Evolutionary conservation across 352 stramenopile genomes (phyloP).

Genomic region (Plasmopara muralis): DNA sequence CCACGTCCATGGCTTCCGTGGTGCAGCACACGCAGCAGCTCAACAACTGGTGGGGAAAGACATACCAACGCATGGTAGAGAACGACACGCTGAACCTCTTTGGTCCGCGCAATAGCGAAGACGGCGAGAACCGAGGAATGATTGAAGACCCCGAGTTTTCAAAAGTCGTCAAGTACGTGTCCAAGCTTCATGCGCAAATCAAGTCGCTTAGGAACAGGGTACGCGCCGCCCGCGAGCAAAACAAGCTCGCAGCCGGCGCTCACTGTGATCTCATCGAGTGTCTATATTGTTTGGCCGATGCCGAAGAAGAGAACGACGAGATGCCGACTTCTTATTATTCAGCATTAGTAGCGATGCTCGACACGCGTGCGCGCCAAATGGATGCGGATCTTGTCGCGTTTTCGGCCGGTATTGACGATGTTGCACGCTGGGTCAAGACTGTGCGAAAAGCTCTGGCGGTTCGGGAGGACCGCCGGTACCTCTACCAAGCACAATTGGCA

Average conservation of each 20-base stretch:
- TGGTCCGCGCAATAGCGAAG: conserved; percentile 31
- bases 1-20: conserved; percentile 37
- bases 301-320: conserved; percentile 58
- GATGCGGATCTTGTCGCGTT: conserved; percentile 70
- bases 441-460: conserved; percentile 65
- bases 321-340: conserved; percentile 59
- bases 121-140: conserved; percentile 31
- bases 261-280: conserved; percentile 83
- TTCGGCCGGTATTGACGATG: conserved; percentile 52
- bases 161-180: conserved; percentile 55
- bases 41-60: conserved; percentile 79
- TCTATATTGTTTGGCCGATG: conserved; percentile 56
- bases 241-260: conserved; percentile 59
- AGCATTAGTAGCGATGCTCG: conserved; percentile 53
- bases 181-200: conserved; percentile 53
- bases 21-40: conserved; percentile 63
- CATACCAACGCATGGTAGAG: conserved; percentile 74
- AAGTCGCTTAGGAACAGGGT: conserved; percentile 59
- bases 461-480: conserved; percentile 68
- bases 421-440: conserved; percentile 66
- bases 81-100: conserved; percentile 68
- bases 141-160: conserved; percentile 72
- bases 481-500: conserved; percentile 72
- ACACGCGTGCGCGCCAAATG: conserved; percentile 69
- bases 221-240: conserved; percentile 52